Evolutionary conservation across 371 early-diverging fungal species (phyloP).

Genomic region (Pancytospora philotis): DNA sequence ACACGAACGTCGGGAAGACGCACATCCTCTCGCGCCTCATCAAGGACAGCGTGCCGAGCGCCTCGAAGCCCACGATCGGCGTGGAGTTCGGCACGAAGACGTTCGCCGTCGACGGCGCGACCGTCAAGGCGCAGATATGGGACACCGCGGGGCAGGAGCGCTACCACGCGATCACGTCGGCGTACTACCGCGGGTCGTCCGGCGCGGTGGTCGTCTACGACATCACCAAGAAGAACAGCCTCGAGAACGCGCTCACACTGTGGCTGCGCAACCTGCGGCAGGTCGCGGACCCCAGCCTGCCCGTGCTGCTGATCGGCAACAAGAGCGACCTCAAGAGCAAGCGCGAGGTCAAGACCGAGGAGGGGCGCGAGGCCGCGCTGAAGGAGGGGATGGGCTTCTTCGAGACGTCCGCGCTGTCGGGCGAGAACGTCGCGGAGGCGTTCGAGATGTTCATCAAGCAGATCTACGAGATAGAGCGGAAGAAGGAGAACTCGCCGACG

Average conservation of each 20-base stretch:
- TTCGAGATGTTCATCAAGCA: conserved; percentile 75
- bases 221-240: conserved; percentile 81
- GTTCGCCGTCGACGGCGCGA: conserved; percentile 83
- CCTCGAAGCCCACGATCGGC: conserved; percentile 95
- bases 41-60: conserved; percentile 84
- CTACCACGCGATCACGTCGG: conserved; percentile 61
- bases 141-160: conserved; percentile 69
- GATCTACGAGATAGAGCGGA: conserved; percentile 60
- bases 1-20: conserved; percentile 97
- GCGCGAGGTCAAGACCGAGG: conserved; percentile 83
- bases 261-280: conserved; percentile 96
- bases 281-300: conserved; percentile 88
- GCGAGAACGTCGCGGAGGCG: conserved; percentile 75
- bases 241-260: conserved; percentile 74
- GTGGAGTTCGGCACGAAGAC: conserved; percentile 92
- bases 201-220: conserved; percentile 96
- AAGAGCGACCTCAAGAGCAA: conserved; percentile 90
- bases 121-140: conserved; percentile 99
- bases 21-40: conserved; percentile 92
- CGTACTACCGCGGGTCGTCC: conserved; percentile 96
- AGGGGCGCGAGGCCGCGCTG: conserved; percentile 82
- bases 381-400: conserved; percentile 68
- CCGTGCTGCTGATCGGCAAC: conserved; percentile 95
- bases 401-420: conserved; percentile 78
- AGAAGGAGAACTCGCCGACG: conserved; percentile 9